Conservation (phyloP, 1,284 basidiomycete species). For the Naganishia sp. region DNA sequence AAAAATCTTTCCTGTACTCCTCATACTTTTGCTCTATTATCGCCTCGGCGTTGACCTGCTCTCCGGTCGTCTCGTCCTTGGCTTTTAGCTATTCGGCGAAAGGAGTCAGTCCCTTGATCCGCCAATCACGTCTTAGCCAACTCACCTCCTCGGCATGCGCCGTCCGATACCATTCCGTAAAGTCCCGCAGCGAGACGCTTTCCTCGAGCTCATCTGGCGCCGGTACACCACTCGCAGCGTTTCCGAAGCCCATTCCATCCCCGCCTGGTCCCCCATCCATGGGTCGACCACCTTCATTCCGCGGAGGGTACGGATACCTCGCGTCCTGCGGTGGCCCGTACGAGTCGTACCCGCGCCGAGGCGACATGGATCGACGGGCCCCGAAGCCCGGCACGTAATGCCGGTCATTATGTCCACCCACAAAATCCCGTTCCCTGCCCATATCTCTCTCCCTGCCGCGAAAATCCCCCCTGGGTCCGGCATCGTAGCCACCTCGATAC, state of each 20-base stretch:
- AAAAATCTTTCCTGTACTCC: constrained; percentile 85
- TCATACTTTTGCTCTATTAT: constrained; percentile 61
- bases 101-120: constrained; percentile 9
- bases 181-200: constrained; percentile 76
- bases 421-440: constrained; percentile 22
- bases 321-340: constrained; percentile 1
- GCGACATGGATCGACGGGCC: constrained; percentile 10
- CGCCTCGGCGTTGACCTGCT: constrained; percentile 70
- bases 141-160: constrained; percentile 71
- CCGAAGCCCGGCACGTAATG: constrained; percentile 10
- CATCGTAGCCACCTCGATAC: constrained; percentile 25
- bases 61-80: constrained; percentile 60
- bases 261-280: not conserved
- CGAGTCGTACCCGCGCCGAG: constrained; percentile 16
- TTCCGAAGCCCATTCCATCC: constrained; percentile 1
- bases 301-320: constrained; percentile 8
- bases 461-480: constrained; percentile 4
- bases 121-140: constrained; percentile 47
- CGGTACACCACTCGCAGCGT: constrained; percentile 26
- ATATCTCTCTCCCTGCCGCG: constrained; percentile 8
- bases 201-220: constrained; percentile 82
- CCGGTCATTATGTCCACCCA: constrained; percentile 5
- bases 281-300: constrained; percentile 12
- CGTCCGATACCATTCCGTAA: constrained; percentile 85
- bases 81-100: constrained; percentile 16